Percentiles rank a stretch among this genome's conserved stretches.
These are phyloP conservation scores for Allium cepa DNA, from an alignment of 106 monocot species.

Conservation along the genomic window DNA sequence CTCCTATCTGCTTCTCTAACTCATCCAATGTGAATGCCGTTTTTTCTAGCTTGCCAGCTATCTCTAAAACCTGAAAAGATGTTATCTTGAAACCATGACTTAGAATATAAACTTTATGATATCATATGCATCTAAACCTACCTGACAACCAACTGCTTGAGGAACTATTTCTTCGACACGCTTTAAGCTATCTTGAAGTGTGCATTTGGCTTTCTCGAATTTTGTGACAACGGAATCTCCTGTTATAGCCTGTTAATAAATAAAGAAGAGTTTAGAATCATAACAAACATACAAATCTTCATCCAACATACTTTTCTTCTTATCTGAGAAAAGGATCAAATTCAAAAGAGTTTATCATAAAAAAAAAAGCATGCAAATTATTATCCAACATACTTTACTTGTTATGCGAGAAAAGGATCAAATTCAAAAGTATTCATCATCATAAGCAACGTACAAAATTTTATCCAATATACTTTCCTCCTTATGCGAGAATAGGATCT, in stretches of 20 bases:
- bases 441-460: too few relatives aligned
- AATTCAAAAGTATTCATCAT: too few relatives aligned
- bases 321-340: too few relatives aligned
- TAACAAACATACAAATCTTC: not conserved
- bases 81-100: not conserved
- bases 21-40: slow-evolving; percentile 53
- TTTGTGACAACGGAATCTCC: slow-evolving; percentile 58
- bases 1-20: slow-evolving; percentile 59
- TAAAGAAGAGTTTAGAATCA: not conserved
- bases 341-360: too few relatives aligned
- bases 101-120: not conserved
- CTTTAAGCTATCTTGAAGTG: slow-evolving; percentile 60
- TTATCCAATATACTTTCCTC: too few relatives aligned
- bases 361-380: too few relatives aligned
- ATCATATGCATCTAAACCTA: slow-evolving; percentile 12
- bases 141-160: slow-evolving; percentile 52
- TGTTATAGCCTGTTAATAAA: slow-evolving; percentile 60
- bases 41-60: slow-evolving; percentile 49
- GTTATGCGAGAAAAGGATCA: too few relatives aligned
- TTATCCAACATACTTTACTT: too few relatives aligned
- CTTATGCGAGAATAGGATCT: too few relatives aligned
- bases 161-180: slow-evolving; percentile 60
- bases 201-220: slow-evolving; percentile 66
- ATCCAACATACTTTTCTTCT: too few relatives aligned
- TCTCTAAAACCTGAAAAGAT: slow-evolving; percentile 50